Evolutionary conservation across 2,329 filamentous ascomycete genomes (phyloP).

Genomic region (Zymoseptoria brevis): DNA sequence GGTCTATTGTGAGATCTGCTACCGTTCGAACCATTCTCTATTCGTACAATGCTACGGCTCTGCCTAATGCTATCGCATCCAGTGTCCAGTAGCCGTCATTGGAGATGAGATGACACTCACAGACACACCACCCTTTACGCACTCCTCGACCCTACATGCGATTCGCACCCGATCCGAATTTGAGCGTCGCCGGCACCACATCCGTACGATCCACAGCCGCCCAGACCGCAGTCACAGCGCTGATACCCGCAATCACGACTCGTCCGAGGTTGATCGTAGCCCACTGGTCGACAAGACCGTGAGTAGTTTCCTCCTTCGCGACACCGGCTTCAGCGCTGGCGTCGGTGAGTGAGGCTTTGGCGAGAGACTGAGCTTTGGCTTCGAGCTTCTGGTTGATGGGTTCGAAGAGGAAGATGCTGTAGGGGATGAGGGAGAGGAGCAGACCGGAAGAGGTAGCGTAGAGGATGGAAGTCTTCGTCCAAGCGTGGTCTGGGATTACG

Average conservation of each 20-base stretch:
- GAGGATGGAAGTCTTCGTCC: constrained; percentile 31
- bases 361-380: constrained; percentile 36
- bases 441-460: constrained; percentile 43
- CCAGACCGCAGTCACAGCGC: constrained; percentile 21
- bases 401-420: constrained; percentile 42
- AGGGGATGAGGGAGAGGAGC: constrained; percentile 44
- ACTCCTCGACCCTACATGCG: constrained; percentile 9
- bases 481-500: constrained; percentile 6
- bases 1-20: background rate
- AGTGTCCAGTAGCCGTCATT: background rate
- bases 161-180: constrained; percentile 20
- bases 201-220: constrained; percentile 23
- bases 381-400: constrained; percentile 44
- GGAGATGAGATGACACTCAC: background rate
- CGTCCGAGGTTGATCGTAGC: constrained; percentile 45
- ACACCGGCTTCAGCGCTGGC: constrained; percentile 33
- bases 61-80: background rate
- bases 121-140: background rate
- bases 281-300: constrained; percentile 50
- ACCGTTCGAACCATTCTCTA: background rate
- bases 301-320: constrained; percentile 39
- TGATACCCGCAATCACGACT: constrained; percentile 22
- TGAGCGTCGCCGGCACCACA: constrained; percentile 19
- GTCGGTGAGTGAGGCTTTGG: constrained; percentile 31
- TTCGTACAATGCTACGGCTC: background rate